phyloP scores from a whole-genome alignment of 192 early-diverging fungal species.

The Physocladia obscura region DNA sequence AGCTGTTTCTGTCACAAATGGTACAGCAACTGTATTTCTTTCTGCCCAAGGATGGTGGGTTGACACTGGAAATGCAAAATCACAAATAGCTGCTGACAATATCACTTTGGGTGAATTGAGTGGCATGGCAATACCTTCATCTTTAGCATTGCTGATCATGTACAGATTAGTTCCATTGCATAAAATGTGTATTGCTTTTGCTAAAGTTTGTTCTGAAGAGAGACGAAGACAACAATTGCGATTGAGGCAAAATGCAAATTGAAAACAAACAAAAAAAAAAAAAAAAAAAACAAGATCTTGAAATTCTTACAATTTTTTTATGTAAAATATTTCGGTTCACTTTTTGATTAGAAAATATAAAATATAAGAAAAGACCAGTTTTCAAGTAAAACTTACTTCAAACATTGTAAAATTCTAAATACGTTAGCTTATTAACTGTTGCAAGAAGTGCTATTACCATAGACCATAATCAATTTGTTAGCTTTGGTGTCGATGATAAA shows the following conservation, averaged over 20 bases:
- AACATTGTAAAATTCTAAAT: too few species aligned
- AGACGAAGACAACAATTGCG: not conserved
- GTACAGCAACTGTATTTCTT: not conserved
- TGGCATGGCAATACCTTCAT: conserved; percentile 36
- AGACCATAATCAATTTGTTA: too few species aligned
- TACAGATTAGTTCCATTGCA: conserved; percentile 38
- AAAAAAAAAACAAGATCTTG: not conserved
- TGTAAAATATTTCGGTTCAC: too few species aligned
- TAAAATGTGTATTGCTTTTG: conserved; percentile 29
- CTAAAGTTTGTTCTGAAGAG: conserved; percentile 15
- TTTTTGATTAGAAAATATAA: too few species aligned
- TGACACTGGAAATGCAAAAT: not conserved
- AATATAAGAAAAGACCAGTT: too few species aligned
- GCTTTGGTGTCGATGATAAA: too few species aligned
- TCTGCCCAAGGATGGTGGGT: not conserved
- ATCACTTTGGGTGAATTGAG: conserved; percentile 34
- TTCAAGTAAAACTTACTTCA: too few species aligned
- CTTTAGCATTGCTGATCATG: conserved; percentile 33
- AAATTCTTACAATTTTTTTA: too few species aligned
- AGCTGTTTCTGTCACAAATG: not conserved
- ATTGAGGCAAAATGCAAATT: too few species aligned
- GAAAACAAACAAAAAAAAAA: too few species aligned
- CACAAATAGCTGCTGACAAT: not conserved
- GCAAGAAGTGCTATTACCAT: too few species aligned
- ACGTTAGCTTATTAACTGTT: too few species aligned